Conservation (phyloP, 352 stramenopile genomes). For the Pythium biforme region DNA sequence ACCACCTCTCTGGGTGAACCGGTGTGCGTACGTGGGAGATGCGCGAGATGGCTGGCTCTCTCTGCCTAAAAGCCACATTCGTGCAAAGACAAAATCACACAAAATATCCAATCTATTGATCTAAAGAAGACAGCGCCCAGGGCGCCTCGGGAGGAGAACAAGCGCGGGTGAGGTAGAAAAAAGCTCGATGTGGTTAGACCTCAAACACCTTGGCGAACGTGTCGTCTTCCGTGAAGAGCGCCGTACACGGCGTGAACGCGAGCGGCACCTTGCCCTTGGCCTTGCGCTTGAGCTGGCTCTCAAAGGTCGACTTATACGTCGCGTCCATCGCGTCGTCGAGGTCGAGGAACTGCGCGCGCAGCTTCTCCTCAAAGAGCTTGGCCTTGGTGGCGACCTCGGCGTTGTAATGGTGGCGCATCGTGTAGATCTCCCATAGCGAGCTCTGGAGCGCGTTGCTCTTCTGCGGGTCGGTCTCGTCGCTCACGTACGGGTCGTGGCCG, state of each 20-base stretch:
- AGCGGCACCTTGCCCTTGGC: slow-evolving; percentile 75
- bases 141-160: background rate
- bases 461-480: slow-evolving; percentile 62
- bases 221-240: slow-evolving; percentile 61
- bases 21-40: background rate
- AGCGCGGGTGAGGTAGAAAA: too few species aligned
- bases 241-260: slow-evolving; percentile 58
- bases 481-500: slow-evolving; percentile 78
- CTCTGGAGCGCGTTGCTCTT: slow-evolving; percentile 88
- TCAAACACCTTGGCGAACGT: slow-evolving; percentile 72
- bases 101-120: slow-evolving; percentile 36
- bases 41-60: background rate
- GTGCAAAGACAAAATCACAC: slow-evolving; percentile 9
- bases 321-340: slow-evolving; percentile 72
- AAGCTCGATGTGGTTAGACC: slow-evolving; percentile 44
- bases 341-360: slow-evolving; percentile 75
- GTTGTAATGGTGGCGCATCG: slow-evolving; percentile 95
- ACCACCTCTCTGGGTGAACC: too few species aligned
- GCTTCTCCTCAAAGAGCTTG: slow-evolving; percentile 88
- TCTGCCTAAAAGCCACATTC: background rate
- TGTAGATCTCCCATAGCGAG: slow-evolving; percentile 95
- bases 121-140: slow-evolving; percentile 9
- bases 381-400: slow-evolving; percentile 90
- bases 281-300: slow-evolving; percentile 83
- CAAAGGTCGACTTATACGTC: slow-evolving; percentile 79